phyloP scores from a whole-genome alignment of 1,284 basidiomycete species.

The Cryptococcus sp. region DNA sequence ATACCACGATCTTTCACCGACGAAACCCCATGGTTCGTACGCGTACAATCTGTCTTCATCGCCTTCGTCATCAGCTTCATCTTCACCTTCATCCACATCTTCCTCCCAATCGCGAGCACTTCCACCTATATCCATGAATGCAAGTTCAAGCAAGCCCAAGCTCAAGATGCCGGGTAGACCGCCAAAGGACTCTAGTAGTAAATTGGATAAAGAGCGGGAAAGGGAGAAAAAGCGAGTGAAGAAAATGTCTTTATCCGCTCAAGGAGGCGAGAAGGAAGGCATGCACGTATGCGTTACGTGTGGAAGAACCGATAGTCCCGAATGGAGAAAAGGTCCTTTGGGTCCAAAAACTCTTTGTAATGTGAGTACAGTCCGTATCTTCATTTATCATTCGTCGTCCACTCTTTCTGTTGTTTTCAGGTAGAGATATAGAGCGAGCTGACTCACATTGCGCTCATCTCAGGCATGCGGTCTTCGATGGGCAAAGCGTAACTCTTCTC shows the following conservation, averaged over 20 bases:
- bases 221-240: background rate
- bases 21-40: slow-evolving; percentile 3
- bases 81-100: slow-evolving; percentile 17
- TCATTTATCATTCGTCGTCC: too few relatives aligned
- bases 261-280: slow-evolving; percentile 27
- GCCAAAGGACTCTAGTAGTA: slow-evolving; percentile 19
- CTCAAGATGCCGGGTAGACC: slow-evolving; percentile 16
- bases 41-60: slow-evolving; percentile 18
- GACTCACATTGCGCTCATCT: background rate
- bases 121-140: background rate
- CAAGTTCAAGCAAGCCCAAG: slow-evolving; percentile 5
- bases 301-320: slow-evolving; percentile 52
- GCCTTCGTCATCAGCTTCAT: slow-evolving; percentile 8
- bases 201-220: slow-evolving; percentile 7
- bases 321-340: slow-evolving; percentile 53
- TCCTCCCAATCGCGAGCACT: slow-evolving; percentile 13
- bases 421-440: background rate
- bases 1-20: slow-evolving; percentile 11
- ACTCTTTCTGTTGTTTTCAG: background rate
- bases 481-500: slow-evolving; percentile 50
- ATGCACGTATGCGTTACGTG: slow-evolving; percentile 52
- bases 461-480: slow-evolving; percentile 50
- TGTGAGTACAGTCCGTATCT: slow-evolving; percentile 29
- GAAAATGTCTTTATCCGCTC: slow-evolving; percentile 1
- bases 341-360: slow-evolving; percentile 54